A percentile compares a stretch with the other conserved stretches of the same genome.
phyloP scores from a whole-genome alignment of 768 basidiomycete genomes.

The Auricularia heimuer region DNA sequence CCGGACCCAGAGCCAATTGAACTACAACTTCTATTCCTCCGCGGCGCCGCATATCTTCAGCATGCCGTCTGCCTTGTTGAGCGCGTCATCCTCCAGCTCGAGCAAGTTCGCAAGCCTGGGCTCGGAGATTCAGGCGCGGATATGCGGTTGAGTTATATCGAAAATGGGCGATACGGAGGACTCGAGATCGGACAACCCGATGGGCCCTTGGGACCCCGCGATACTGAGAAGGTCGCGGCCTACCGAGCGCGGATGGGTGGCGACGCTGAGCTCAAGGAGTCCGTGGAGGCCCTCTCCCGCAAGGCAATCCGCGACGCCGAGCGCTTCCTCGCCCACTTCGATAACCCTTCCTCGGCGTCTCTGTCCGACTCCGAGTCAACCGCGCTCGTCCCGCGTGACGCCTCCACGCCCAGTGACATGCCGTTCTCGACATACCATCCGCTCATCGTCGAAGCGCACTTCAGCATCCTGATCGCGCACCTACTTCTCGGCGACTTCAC shows the following conservation, averaged over 20 bases:
- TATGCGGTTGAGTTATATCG: constrained; percentile 64
- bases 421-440: constrained; percentile 86
- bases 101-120: constrained; percentile 51
- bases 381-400: not conserved
- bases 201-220: constrained; percentile 55
- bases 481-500: constrained; percentile 72
- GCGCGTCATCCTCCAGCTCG: constrained; percentile 55
- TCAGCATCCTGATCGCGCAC: constrained; percentile 62
- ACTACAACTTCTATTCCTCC: constrained; percentile 71
- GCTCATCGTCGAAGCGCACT: constrained; percentile 79
- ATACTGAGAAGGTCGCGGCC: constrained; percentile 49
- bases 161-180: constrained; percentile 71
- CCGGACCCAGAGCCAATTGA: constrained; percentile 79
- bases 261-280: constrained; percentile 46
- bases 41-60: constrained; percentile 75
- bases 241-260: constrained; percentile 49
- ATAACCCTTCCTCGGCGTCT: constrained; percentile 29
- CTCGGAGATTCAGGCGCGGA: constrained; percentile 58
- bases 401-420: constrained; percentile 36
- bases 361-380: not conserved
- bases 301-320: constrained; percentile 81
- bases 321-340: constrained; percentile 74
- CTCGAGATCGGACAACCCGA: constrained; percentile 76
- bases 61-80: constrained; percentile 72
- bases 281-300: constrained; percentile 47